Percentiles rank a stretch among this genome's conserved stretches.
Evolutionary conservation across 2,329 filamentous ascomycete species (phyloP).

Genomic region (Aspergillus japonicus): DNA sequence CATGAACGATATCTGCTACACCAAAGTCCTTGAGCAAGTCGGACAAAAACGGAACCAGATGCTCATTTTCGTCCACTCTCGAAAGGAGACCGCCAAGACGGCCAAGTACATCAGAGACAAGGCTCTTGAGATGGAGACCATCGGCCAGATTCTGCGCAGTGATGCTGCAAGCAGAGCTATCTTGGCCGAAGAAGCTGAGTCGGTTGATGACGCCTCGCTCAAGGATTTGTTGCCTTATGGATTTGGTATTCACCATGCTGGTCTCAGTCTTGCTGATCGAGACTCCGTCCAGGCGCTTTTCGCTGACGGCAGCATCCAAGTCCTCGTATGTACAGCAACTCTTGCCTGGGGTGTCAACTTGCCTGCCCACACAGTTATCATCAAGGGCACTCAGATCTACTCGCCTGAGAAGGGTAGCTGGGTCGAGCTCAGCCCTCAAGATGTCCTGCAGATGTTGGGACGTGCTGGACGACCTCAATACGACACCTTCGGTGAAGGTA

Average conservation of each 20-base stretch:
- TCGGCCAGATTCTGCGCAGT: constrained; percentile 88
- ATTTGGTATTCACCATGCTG: constrained; percentile 97
- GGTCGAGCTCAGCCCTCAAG: constrained; percentile 96
- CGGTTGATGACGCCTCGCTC: constrained; percentile 79
- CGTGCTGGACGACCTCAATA: constrained; percentile 95
- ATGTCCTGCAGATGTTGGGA: constrained; percentile 97
- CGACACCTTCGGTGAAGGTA: constrained; percentile 96
- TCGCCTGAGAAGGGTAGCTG: constrained; percentile 98
- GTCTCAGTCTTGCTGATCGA: constrained; percentile 93
- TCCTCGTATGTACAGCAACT: constrained; percentile 96
- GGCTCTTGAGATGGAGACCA: constrained; percentile 93
- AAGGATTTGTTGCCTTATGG: constrained; percentile 95
- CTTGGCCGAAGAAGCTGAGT: constrained; percentile 76
- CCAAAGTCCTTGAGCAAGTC: constrained; percentile 94
- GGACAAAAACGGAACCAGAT: constrained; percentile 93
- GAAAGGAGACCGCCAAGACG: constrained; percentile 97
- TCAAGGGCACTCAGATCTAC: constrained; percentile 97
- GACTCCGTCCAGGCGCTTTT: constrained; percentile 95
- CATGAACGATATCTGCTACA: constrained; percentile 99
- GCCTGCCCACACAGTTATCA: constrained; percentile 95
- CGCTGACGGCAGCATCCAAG: constrained; percentile 84
- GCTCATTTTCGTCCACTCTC: constrained; percentile 97
- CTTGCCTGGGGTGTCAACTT: constrained; percentile 98
- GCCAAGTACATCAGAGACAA: constrained; percentile 95
- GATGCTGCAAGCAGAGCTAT: constrained; percentile 91